A percentile compares a stretch with the other conserved stretches of the same genome.
phyloP scores from a whole-genome alignment of 2,329 filamentous ascomycete genomes.

The Penicillium sp. region DNA sequence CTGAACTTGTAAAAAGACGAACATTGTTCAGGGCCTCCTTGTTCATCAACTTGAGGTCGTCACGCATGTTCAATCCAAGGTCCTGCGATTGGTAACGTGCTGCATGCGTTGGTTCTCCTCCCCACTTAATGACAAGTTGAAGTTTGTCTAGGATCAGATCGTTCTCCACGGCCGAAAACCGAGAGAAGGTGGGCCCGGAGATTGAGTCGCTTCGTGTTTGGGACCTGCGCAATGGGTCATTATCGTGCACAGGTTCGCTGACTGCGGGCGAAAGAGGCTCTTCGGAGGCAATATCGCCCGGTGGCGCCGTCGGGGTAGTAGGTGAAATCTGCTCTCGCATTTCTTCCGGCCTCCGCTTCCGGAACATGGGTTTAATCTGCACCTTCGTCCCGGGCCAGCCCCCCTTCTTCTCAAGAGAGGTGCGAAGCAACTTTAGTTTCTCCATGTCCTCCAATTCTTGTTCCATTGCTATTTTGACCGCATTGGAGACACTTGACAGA shows the following conservation, averaged over 20 bases:
- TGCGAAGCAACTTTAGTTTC: slow-evolving; percentile 82
- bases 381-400: slow-evolving; percentile 95
- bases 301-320: slow-evolving; percentile 13
- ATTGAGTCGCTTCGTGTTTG: slow-evolving; percentile 76
- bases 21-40: slow-evolving; percentile 89
- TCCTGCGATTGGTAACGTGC: slow-evolving; percentile 95
- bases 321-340: slow-evolving; percentile 30
- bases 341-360: slow-evolving; percentile 74
- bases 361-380: slow-evolving; percentile 99
- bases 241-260: slow-evolving; percentile 23
- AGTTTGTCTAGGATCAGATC: slow-evolving; percentile 92
- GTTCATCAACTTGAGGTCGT: slow-evolving; percentile 90
- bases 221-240: slow-evolving; percentile 43
- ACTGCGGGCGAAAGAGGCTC: slow-evolving; percentile 22
- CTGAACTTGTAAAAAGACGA: slow-evolving; percentile 91
- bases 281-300: slow-evolving; percentile 14
- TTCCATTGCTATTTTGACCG: slow-evolving; percentile 75
- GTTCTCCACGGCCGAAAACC: slow-evolving; percentile 90
- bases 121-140: slow-evolving; percentile 98
- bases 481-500: slow-evolving; percentile 81
- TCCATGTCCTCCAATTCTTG: slow-evolving; percentile 78
- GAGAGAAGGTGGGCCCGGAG: slow-evolving; percentile 85
- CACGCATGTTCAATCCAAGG: slow-evolving; percentile 91
- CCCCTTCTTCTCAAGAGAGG: slow-evolving; percentile 88
- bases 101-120: slow-evolving; percentile 94